Evolutionary conservation across 1,284 basidiomycete species (phyloP), one percentile per base, ranked within the genome.

Genomic region (Stereum hirsutum): DNA sequence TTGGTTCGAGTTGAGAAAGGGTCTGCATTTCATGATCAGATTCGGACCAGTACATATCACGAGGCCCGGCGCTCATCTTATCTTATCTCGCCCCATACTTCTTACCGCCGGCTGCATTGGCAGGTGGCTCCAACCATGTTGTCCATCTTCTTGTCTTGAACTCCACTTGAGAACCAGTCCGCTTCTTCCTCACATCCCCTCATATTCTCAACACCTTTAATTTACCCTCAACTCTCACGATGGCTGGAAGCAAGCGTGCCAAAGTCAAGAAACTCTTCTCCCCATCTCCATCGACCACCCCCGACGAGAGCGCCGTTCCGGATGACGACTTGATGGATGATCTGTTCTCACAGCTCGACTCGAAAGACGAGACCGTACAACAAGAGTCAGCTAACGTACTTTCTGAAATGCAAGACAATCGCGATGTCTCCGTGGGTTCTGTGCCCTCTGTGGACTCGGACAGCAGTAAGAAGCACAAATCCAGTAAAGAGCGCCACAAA

Each of bases 291-390:
- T 28, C 47, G 7, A 17, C 45, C 2, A 34, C 53, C 3, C 52
- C 46, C 2, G 35, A 38, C 42, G 46, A 59, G 24, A 57, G 62
- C 40, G 69, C 66, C 32, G n/a, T n/a, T n/a, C n/a, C n/a, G n/a
- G 71, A 82, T 48, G 74, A 75, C 23, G 71, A 70, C 4, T 65
- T 89, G 42, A 68, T 88, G 66, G 73, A 85, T 49, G 79, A 87
- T 52, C 72, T 90, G 2, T 57, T 89, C 40, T 71, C 78, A 3
- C 79, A 86, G 55, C 75, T 90, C 32, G 82, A 87, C 54, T 75
- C 75, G 2, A 64, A 67, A 50, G 70, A 85, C 53, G 53, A 65
- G 39, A 59, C 64, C 31, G 65, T 71, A 1, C 69, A 72, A 52
- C 57, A 59, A 31, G 72, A 78, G 55, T 69, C 79, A 12, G 72